Evolutionary conservation across 805 yeast species (phyloP).

Genomic region (Komagataella pastoris): DNA sequence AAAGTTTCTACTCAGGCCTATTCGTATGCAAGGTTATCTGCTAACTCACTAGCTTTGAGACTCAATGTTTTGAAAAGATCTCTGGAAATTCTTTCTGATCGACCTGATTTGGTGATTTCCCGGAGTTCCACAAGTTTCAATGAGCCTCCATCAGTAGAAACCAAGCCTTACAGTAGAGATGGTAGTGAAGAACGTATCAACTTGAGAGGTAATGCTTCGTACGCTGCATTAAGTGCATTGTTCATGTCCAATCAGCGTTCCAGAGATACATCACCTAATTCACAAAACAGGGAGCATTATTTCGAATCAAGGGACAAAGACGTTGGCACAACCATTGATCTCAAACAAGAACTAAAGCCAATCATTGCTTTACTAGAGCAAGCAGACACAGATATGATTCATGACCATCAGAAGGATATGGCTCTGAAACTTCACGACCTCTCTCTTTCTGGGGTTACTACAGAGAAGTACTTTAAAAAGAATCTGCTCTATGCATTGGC

Average conservation of each 20-base stretch:
- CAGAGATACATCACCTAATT: constrained; percentile 2
- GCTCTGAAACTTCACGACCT: constrained; percentile 46
- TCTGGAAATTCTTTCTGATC: constrained; percentile 53
- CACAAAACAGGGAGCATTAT: not conserved
- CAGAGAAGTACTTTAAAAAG: constrained; percentile 27
- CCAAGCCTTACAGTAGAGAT: not conserved
- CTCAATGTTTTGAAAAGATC: constrained; percentile 65
- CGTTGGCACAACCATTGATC: not conserved
- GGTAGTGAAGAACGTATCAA: constrained; percentile 9
- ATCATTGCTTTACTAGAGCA: not conserved
- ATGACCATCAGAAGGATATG: constrained; percentile 8
- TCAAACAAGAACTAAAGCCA: not conserved
- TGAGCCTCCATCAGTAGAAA: not conserved
- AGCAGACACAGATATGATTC: not conserved
- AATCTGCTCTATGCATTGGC: constrained; percentile 50
- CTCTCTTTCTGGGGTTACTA: constrained; percentile 30
- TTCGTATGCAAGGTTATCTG: constrained; percentile 73
- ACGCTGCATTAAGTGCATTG: constrained; percentile 23
- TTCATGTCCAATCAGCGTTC: constrained; percentile 17
- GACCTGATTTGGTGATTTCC: constrained; percentile 36
- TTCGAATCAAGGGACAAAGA: not conserved
- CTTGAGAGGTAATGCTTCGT: constrained; percentile 22
- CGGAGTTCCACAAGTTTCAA: constrained; percentile 3
- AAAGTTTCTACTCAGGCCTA: constrained; percentile 75
- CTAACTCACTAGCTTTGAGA: constrained; percentile 66